Conservation (phyloP, 1,139 yeast genomes). For the Lizanozyma gosingica region DNA sequence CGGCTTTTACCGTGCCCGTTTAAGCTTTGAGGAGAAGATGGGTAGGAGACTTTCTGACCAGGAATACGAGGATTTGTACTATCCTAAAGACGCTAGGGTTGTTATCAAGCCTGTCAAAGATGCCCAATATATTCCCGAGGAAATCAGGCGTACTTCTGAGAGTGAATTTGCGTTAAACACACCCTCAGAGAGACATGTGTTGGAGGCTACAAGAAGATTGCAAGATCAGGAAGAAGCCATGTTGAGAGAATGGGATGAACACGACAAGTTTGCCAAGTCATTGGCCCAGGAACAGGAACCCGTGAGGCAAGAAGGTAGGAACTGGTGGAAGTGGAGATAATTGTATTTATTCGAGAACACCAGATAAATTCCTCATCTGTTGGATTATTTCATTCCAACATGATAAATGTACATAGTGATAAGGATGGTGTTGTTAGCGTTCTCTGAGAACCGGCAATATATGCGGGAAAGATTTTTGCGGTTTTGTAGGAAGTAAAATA, state of each 20-base stretch:
- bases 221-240: slow-evolving; percentile 64
- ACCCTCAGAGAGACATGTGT: slow-evolving; percentile 64
- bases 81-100: slow-evolving; percentile 28
- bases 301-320: slow-evolving; percentile 5
- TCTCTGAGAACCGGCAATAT: too few species aligned
- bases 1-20: slow-evolving; percentile 54
- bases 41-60: slow-evolving; percentile 45
- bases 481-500: too few species aligned
- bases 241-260: slow-evolving; percentile 45
- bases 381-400: too few species aligned
- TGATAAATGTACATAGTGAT: too few species aligned
- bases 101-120: slow-evolving; percentile 34
- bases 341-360: too few species aligned
- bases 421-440: too few species aligned
- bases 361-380: not conserved
- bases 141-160: slow-evolving; percentile 31
- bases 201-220: slow-evolving; percentile 64
- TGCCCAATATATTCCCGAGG: slow-evolving; percentile 32
- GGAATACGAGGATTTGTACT: slow-evolving; percentile 56
- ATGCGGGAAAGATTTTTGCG: too few species aligned
- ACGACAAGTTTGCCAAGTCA: slow-evolving; percentile 20
- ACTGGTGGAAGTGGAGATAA: not conserved
- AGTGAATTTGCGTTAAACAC: slow-evolving; percentile 50
- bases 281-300: slow-evolving; percentile 24
- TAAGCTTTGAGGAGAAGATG: slow-evolving; percentile 44